Conservation (phyloP, 805 yeast genomes). For the Ogataea nakhonphanomensis region DNA sequence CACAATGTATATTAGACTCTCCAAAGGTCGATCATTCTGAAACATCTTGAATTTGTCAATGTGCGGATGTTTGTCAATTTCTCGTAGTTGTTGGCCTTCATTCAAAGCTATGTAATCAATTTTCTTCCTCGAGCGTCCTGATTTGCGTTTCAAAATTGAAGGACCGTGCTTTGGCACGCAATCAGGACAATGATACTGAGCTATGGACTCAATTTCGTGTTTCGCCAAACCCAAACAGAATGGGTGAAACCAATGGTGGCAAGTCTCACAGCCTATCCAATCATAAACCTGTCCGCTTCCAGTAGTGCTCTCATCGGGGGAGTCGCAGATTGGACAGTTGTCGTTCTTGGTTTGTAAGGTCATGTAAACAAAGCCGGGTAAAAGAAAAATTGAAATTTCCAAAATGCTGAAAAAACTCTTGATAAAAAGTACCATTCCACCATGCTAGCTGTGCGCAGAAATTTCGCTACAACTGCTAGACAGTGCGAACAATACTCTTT, state of each 20-base stretch:
- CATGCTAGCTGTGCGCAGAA: slow-evolving; percentile 10
- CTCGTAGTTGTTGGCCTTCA: slow-evolving; percentile 58
- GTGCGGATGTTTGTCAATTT: slow-evolving; percentile 58
- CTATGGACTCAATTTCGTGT: slow-evolving; percentile 37
- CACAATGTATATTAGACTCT: slow-evolving; percentile 28
- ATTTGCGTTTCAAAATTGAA: slow-evolving; percentile 46
- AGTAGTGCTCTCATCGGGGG: slow-evolving; percentile 7
- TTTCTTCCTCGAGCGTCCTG: slow-evolving; percentile 49
- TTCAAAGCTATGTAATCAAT: slow-evolving; percentile 79
- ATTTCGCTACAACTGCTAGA: slow-evolving; percentile 10
- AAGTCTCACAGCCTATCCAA: slow-evolving; percentile 59
- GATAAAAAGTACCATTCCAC: neutral
- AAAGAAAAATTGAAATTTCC: neutral
- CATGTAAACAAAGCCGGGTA: slow-evolving; percentile 8
- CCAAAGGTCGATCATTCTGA: slow-evolving; percentile 25
- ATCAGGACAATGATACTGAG: slow-evolving; percentile 51
- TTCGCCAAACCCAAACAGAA: slow-evolving; percentile 42
- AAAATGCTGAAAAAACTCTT: slow-evolving; percentile 1
- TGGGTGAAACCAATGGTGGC: slow-evolving; percentile 54
- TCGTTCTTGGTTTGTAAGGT: slow-evolving; percentile 10
- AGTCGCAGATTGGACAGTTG: slow-evolving; percentile 22
- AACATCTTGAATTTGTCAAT: slow-evolving; percentile 34
- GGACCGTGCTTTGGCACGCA: slow-evolving; percentile 50
- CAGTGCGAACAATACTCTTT: slow-evolving; percentile 13
- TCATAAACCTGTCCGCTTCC: neutral